These are phyloP conservation scores for Pythium rhizo-oryzae DNA, from an alignment of 352 stramenopile species.

Conservation along the genomic window DNA sequence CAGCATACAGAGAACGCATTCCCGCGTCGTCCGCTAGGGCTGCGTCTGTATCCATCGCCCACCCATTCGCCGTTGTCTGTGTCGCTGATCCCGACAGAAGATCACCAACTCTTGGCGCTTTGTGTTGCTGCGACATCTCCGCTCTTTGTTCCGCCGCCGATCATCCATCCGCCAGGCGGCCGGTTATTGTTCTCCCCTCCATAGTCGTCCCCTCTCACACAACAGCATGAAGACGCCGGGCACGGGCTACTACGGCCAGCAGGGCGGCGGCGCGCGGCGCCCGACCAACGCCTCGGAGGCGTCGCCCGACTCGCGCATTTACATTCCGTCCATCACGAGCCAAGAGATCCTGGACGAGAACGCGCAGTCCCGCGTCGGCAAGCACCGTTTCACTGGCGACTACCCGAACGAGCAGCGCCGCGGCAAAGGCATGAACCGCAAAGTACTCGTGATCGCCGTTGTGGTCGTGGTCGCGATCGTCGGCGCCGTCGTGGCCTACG, in stretches of 20 bases:
- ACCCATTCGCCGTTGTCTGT: background rate
- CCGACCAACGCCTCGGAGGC: conserved; percentile 16
- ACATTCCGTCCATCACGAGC: conserved; percentile 32
- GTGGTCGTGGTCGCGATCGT: conserved; percentile 23
- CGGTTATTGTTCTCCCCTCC: background rate
- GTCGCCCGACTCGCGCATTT: conserved; percentile 27
- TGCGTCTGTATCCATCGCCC: background rate
- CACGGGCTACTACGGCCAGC: conserved; percentile 16
- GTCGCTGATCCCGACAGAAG: background rate
- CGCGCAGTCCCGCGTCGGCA: conserved; percentile 19
- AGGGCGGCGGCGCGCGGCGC: background rate
- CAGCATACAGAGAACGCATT: background rate
- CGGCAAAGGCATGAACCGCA: conserved; percentile 22
- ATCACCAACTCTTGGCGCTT: background rate
- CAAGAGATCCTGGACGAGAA: conserved; percentile 34
- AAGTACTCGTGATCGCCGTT: conserved; percentile 13
- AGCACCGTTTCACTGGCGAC: conserved; percentile 12
- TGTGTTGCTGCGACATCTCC: background rate
- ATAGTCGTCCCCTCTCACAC: background rate
- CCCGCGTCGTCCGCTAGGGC: too few relatives aligned
- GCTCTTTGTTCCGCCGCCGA: background rate
- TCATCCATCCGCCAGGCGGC: background rate
- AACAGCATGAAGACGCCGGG: conserved; percentile 22
- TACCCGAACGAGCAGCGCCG: conserved; percentile 5
- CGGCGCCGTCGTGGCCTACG: conserved; percentile 22